These are phyloP conservation scores for Isabelozyma heimii DNA, from an alignment of 805 yeast genomes.

Conservation along the genomic window DNA sequence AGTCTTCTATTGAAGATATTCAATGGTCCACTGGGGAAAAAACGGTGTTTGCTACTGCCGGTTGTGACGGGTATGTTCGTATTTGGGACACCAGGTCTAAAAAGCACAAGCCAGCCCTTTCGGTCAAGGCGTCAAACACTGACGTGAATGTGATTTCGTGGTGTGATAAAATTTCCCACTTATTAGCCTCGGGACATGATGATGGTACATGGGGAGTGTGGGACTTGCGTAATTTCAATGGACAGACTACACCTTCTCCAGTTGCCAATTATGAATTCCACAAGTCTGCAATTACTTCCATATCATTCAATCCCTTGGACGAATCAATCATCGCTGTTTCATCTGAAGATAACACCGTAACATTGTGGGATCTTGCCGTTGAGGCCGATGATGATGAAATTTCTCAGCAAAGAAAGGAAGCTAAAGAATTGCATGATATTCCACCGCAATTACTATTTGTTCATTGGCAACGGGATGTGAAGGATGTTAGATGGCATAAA, in stretches of 20 bases:
- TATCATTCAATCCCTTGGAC: conserved; percentile 91
- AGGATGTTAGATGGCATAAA: conserved; percentile 96
- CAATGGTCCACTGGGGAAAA: conserved; percentile 94
- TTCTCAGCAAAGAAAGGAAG: conserved; percentile 75
- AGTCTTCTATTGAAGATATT: conserved; percentile 87
- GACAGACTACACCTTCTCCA: conserved; percentile 58
- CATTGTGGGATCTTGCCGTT: conserved; percentile 96
- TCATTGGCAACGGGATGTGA: conserved; percentile 97
- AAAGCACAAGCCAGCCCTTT: conserved; percentile 86
- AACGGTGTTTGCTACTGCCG: conserved; percentile 94
- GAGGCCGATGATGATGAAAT: conserved; percentile 99
- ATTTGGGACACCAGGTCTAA: conserved; percentile 97
- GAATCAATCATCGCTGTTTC: conserved; percentile 95
- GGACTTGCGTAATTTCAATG: conserved; percentile 87
- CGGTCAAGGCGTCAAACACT: conserved; percentile 71
- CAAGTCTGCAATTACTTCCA: conserved; percentile 87
- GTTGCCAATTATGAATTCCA: conserved; percentile 96
- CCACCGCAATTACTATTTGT: conserved; percentile 96
- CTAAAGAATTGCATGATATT: conserved; percentile 77
- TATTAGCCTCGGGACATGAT: conserved; percentile 94
- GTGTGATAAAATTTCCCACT: conserved; percentile 82
- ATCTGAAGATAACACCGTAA: conserved; percentile 94
- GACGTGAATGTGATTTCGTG: conserved; percentile 96
- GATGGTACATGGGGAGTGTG: conserved; percentile 97
- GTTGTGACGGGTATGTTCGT: conserved; percentile 85